Percentiles rank a stretch among this genome's conserved stretches.
These are phyloP conservation scores for Trypanosomatidae sp. DNA, from an alignment of 208 protist genomes.

Conservation along the genomic window DNA sequence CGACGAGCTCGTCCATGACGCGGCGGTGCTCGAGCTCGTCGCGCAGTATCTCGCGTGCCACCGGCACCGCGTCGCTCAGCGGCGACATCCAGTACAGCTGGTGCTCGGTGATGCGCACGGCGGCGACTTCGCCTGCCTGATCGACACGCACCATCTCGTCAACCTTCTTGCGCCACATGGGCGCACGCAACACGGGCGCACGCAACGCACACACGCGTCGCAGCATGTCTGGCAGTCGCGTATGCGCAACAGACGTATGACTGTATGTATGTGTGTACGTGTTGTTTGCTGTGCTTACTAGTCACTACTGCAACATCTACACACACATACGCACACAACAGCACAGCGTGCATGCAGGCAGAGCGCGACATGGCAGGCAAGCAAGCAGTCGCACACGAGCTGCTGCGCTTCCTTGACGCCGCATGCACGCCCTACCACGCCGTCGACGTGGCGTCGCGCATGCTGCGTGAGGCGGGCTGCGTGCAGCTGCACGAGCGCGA, in stretches of 20 bases:
- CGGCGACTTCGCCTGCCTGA: slow-evolving; percentile 69
- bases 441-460: slow-evolving; percentile 29
- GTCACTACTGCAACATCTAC: no score
- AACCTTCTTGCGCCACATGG: slow-evolving; percentile 50
- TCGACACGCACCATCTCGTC: slow-evolving; percentile 75
- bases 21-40: slow-evolving; percentile 65
- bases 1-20: slow-evolving; percentile 63
- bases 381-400: slow-evolving; percentile 43
- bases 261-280: no score
- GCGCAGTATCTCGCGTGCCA: slow-evolving; percentile 63
- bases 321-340: no score
- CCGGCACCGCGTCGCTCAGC: slow-evolving; percentile 35
- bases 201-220: neutral
- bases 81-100: slow-evolving; percentile 76
- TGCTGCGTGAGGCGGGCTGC: slow-evolving; percentile 36
- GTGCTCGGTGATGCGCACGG: slow-evolving; percentile 56
- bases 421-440: slow-evolving; percentile 69
- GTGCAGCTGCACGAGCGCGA: slow-evolving; percentile 38
- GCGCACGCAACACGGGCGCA: slow-evolving; percentile 22
- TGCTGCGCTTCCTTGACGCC: slow-evolving; percentile 53
- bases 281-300: no score
- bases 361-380: no score
- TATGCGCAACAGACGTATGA: no score
- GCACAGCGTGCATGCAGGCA: no score
- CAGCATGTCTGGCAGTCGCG: neutral